Conservation (phyloP, 345 rosid species). For the Camelina hispida region DNA sequence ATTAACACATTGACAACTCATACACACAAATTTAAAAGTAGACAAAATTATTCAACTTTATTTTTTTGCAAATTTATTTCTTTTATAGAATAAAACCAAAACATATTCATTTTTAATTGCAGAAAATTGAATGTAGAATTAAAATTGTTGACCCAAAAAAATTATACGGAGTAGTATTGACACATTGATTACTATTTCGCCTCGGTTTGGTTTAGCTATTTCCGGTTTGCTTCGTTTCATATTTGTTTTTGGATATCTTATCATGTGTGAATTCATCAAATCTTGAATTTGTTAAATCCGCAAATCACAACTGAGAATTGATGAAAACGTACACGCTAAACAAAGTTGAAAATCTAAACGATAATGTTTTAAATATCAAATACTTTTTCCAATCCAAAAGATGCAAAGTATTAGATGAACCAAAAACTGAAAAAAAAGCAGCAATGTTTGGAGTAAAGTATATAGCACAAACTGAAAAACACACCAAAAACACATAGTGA, state of each 20-base stretch:
- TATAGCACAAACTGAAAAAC: constrained; percentile 6
- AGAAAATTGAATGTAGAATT: background rate
- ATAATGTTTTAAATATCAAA: background rate
- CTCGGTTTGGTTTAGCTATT: background rate
- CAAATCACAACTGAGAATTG: background rate
- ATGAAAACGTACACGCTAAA: constrained; percentile 30
- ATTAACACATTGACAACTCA: background rate
- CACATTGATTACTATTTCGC: background rate
- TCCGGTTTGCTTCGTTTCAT: background rate
- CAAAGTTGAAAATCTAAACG: constrained; percentile 14
- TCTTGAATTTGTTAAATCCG: background rate
- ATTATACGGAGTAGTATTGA: background rate
- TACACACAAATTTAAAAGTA: background rate
- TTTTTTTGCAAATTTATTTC: background rate
- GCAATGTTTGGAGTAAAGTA: background rate
- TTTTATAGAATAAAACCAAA: background rate
- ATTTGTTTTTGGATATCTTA: background rate
- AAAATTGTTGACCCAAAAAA: background rate
- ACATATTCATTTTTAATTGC: background rate
- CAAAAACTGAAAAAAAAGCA: background rate
- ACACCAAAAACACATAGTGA: background rate
- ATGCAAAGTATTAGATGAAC: background rate
- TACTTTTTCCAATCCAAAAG: constrained; percentile 18
- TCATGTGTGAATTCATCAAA: background rate
- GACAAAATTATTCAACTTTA: background rate